Conservation (phyloP, 345 rosid genomes). For the Firmiana major region DNA sequence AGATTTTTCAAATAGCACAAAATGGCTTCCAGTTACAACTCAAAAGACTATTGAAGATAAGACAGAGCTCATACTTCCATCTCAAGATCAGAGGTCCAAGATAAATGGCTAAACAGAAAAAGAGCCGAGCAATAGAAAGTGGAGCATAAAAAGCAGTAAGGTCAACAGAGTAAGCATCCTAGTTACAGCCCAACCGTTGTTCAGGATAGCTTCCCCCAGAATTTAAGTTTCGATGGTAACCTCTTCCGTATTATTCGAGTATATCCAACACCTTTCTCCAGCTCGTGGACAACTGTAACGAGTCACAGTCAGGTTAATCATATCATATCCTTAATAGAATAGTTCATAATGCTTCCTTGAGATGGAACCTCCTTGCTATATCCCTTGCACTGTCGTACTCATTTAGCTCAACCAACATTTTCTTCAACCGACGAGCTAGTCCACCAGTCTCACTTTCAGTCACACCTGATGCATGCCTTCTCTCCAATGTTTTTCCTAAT, state of each 20-base stretch:
- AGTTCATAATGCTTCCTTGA: slow-evolving; percentile 75
- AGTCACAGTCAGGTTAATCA: neutral
- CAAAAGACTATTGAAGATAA: neutral
- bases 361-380: slow-evolving; percentile 57
- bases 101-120: neutral
- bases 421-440: slow-evolving; percentile 81
- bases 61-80: neutral
- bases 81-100: neutral
- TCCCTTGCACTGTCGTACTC: slow-evolving; percentile 83
- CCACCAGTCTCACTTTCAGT: slow-evolving; percentile 51
- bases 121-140: neutral
- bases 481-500: slow-evolving; percentile 51
- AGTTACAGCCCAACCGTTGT: neutral
- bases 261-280: neutral
- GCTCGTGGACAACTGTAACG: neutral
- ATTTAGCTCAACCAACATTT: slow-evolving; percentile 76
- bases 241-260: neutral
- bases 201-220: neutral
- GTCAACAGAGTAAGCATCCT: neutral
- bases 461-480: slow-evolving; percentile 51
- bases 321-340: neutral
- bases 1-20: neutral
- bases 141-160: neutral
- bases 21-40: neutral
- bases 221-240: neutral